Conservation (phyloP, 768 basidiomycete species). For the Phallus indusiatus region DNA sequence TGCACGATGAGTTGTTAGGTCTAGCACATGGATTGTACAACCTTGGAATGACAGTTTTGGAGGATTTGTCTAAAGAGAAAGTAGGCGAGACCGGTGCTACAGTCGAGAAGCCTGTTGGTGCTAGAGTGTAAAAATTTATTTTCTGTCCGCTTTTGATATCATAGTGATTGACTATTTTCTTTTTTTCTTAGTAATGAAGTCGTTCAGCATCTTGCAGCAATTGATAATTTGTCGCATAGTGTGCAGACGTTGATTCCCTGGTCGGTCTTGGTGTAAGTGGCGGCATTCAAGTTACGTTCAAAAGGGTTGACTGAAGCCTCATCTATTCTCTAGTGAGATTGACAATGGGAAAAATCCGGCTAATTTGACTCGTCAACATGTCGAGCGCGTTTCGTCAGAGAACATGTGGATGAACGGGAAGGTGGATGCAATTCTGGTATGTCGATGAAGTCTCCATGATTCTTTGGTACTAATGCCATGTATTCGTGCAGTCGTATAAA, state of each 20-base stretch:
- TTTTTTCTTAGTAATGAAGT: conserved; percentile 55
- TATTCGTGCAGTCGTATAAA: conserved; percentile 55
- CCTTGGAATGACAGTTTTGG: conserved; percentile 73
- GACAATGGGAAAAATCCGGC: conserved; percentile 76
- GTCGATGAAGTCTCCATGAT: neutral
- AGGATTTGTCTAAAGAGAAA: conserved; percentile 72
- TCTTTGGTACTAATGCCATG: conserved; percentile 6
- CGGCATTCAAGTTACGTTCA: neutral
- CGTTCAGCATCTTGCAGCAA: conserved; percentile 49
- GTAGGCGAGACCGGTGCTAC: conserved; percentile 11
- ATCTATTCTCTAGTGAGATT: conserved; percentile 46
- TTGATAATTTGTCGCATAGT: conserved; percentile 61
- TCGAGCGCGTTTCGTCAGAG: conserved; percentile 79
- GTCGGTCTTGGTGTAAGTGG: conserved; percentile 36
- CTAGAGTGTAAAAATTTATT: conserved; percentile 47
- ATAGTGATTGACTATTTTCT: neutral
- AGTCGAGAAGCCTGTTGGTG: conserved; percentile 68
- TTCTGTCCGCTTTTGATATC: neutral
- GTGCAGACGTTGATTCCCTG: conserved; percentile 59
- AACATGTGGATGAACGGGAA: conserved; percentile 92
- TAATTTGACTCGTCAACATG: conserved; percentile 67
- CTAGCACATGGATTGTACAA: conserved; percentile 74
- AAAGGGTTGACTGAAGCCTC: neutral
- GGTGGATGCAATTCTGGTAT: conserved; percentile 65
- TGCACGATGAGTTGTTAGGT: conserved; percentile 46